Evolutionary conservation across 2,329 filamentous ascomycete species (phyloP).

Genomic region (Gaeumannomyces tritici): DNA sequence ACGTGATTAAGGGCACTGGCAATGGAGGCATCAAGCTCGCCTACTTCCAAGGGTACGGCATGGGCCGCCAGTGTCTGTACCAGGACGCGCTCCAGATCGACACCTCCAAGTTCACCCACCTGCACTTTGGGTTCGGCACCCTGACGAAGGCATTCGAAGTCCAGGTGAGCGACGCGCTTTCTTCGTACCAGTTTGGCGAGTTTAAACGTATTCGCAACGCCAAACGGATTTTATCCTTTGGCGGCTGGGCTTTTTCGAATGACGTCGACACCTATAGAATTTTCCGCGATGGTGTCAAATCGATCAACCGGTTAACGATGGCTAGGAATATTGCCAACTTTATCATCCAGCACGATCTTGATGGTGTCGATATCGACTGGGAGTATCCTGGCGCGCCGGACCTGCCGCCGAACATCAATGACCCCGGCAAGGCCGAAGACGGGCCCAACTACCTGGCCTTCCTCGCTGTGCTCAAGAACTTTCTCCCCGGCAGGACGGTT

Average conservation of each 20-base stretch:
- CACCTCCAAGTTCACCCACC: constrained; percentile 14
- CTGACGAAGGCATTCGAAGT: constrained; percentile 14
- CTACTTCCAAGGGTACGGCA: constrained; percentile 25
- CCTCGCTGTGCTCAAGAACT: constrained; percentile 13
- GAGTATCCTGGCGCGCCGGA: constrained; percentile 9
- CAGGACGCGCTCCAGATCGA: constrained; percentile 19
- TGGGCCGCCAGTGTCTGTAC: constrained; percentile 17
- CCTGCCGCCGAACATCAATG: background rate
- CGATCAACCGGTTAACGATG: constrained; percentile 5
- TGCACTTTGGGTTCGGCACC: constrained; percentile 22
- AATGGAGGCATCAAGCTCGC: constrained; percentile 11
- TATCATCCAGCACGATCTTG: constrained; percentile 4
- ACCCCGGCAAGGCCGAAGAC: constrained; percentile 12
- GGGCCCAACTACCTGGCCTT: constrained; percentile 21
- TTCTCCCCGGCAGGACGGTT: constrained; percentile 13
- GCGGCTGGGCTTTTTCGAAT: constrained; percentile 34
- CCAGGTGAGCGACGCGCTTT: constrained; percentile 8
- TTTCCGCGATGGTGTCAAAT: constrained; percentile 17
- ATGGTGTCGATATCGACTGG: constrained; percentile 9
- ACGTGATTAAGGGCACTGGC: constrained; percentile 15
- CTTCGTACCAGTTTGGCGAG: constrained; percentile 16
- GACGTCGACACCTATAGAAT: constrained; percentile 23
- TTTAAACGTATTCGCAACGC: constrained; percentile 22
- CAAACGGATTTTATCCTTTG: constrained; percentile 27
- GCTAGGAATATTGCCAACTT: constrained; percentile 4